A percentile compares a stretch with the other conserved stretches of the same genome.
These are phyloP conservation scores for Coemansia asiatica DNA, from an alignment of 192 early-diverging fungal species.

Conservation along the genomic window DNA sequence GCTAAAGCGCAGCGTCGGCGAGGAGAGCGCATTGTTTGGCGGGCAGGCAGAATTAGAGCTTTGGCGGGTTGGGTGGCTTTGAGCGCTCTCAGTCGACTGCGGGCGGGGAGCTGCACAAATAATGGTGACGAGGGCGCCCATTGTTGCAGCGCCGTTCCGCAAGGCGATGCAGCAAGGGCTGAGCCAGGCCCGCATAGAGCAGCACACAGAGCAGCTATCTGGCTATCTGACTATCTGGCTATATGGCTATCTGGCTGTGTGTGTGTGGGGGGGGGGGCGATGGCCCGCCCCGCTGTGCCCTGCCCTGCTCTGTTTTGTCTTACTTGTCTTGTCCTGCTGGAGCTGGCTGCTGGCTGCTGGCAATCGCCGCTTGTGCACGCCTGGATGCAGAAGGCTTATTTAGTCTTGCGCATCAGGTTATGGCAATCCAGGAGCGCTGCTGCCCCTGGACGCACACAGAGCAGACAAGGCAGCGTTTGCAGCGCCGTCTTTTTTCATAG, in stretches of 20 bases:
- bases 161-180: slow-evolving; percentile 1
- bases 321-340: neutral
- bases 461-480: neutral
- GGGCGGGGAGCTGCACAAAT: slow-evolving; percentile 1
- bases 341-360: slow-evolving; percentile 14
- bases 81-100: slow-evolving; percentile 7
- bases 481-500: neutral
- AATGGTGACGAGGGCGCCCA: slow-evolving; percentile 1
- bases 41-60: slow-evolving; percentile 10
- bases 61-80: slow-evolving; percentile 10
- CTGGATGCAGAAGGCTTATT: slow-evolving; percentile 9
- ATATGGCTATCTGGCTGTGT: slow-evolving; percentile 12
- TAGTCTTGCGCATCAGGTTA: slow-evolving; percentile 36
- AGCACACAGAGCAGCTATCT: neutral
- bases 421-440: slow-evolving; percentile 34
- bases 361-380: slow-evolving; percentile 18
- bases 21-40: slow-evolving; percentile 4
- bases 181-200: slow-evolving; percentile 1
- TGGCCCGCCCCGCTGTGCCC: neutral
- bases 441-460: slow-evolving; percentile 6
- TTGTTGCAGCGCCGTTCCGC: neutral
- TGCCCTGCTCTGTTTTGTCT: neutral
- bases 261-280: neutral
- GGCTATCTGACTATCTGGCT: neutral
- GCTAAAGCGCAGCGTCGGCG: slow-evolving; percentile 8